Evolutionary conservation across 106 monocot genomes (phyloP).

Genomic region (Vanilla planifolia): DNA sequence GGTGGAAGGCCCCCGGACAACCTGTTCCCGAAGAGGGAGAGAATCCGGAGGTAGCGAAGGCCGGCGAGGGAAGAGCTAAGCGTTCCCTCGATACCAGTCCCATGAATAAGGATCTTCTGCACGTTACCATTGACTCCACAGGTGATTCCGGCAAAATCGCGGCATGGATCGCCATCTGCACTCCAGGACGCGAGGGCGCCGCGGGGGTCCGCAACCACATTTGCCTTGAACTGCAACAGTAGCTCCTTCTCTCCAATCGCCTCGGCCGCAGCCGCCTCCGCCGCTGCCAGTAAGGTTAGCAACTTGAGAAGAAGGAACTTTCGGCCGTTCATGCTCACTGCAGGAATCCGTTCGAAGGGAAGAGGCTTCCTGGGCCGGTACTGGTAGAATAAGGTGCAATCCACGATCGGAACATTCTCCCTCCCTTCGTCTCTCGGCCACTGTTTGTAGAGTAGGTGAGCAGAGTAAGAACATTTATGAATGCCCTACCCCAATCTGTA

Average conservation of each 20-base stretch:
- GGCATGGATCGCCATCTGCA: not conserved
- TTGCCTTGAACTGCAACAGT: not conserved
- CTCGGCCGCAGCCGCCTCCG: not conserved
- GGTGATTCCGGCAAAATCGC: slow-evolving; percentile 10
- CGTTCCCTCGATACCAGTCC: slow-evolving; percentile 13
- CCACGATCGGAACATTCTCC: no score
- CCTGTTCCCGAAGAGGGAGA: slow-evolving; percentile 38
- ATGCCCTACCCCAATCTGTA: not conserved
- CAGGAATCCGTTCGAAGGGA: not conserved
- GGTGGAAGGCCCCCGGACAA: slow-evolving; percentile 56
- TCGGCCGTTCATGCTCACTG: not conserved
- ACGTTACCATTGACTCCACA: slow-evolving; percentile 25
- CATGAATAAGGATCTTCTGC: slow-evolving; percentile 37
- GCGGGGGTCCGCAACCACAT: not conserved
- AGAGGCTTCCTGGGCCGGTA: not conserved
- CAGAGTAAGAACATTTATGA: not conserved
- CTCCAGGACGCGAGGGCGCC: not conserved
- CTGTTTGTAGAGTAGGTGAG: not conserved
- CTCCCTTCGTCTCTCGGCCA: no score
- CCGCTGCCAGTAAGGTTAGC: not conserved
- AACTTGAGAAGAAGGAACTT: not conserved
- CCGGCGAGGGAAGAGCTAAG: slow-evolving; percentile 18
- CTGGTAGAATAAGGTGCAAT: no score
- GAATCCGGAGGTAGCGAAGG: slow-evolving; percentile 16
- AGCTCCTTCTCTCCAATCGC: not conserved